Evolutionary conservation across 2,329 filamentous ascomycete genomes (phyloP).

Genomic region (Blumeriella jaapii): DNA sequence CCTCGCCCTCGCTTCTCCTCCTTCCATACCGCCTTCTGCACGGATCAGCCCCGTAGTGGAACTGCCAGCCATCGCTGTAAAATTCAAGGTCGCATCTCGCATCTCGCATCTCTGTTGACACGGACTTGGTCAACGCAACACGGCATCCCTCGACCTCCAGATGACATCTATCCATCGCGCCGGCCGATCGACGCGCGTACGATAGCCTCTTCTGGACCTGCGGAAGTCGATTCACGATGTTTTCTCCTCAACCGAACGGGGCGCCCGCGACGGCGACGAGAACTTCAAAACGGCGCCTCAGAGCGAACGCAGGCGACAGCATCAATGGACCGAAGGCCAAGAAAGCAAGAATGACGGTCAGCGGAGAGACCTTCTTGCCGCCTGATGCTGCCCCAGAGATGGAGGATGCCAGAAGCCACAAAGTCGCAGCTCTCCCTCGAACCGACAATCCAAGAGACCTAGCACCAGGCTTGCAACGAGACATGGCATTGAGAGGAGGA

Average conservation of each 20-base stretch:
- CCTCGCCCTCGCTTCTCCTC: too few relatives aligned
- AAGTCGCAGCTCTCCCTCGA: constrained; percentile 30
- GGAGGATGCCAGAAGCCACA: constrained; percentile 44
- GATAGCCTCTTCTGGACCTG: neutral
- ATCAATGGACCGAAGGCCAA: constrained; percentile 50
- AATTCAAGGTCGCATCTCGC: too few relatives aligned
- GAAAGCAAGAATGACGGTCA: constrained; percentile 46
- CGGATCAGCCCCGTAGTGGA: too few relatives aligned
- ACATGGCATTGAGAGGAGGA: constrained; percentile 50
- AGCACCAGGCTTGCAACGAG: constrained; percentile 27
- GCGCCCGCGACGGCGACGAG: constrained; percentile 45
- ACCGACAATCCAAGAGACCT: constrained; percentile 22
- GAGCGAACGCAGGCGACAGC: constrained; percentile 33
- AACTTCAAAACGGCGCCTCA: constrained; percentile 46
- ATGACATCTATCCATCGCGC: constrained; percentile 6
- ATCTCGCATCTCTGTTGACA: too few relatives aligned
- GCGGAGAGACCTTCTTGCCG: constrained; percentile 44
- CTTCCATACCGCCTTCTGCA: too few relatives aligned
- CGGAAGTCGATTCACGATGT: constrained; percentile 35
- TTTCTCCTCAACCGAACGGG: constrained; percentile 42
- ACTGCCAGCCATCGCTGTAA: too few relatives aligned
- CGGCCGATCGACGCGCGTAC: neutral
- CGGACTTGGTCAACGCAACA: too few relatives aligned
- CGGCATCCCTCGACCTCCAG: constrained; percentile 2
- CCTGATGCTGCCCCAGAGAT: constrained; percentile 38